These are phyloP conservation scores for Lizonia empirigonia DNA, from an alignment of 2,329 filamentous ascomycete genomes.

Conservation along the genomic window DNA sequence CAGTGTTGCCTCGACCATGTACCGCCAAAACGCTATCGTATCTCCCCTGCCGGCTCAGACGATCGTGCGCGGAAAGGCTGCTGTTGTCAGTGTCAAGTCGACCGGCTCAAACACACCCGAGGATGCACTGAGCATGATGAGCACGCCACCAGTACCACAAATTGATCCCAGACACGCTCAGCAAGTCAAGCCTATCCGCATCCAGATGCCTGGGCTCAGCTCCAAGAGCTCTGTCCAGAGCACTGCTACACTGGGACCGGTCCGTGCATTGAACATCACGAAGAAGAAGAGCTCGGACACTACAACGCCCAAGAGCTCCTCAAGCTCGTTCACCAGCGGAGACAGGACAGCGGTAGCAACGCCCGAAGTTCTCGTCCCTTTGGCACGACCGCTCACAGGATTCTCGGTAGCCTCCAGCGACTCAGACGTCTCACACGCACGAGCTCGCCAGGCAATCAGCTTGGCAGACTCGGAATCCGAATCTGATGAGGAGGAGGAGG, in stretches of 20 bases:
- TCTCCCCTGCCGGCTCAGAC: conserved; percentile 80
- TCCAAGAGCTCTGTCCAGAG: conserved; percentile 46
- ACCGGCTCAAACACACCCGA: conserved; percentile 60
- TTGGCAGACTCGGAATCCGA: conserved; percentile 40
- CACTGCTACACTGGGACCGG: conserved; percentile 50
- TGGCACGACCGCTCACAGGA: conserved; percentile 38
- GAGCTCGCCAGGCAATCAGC: conserved; percentile 34
- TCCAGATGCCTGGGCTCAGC: conserved; percentile 52
- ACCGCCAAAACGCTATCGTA: conserved; percentile 87
- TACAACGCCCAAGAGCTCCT: conserved; percentile 38
- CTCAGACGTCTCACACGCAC: conserved; percentile 40
- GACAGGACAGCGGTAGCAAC: conserved; percentile 33
- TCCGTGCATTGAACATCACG: conserved; percentile 54
- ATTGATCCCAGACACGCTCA: conserved; percentile 64
- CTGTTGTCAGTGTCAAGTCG: conserved; percentile 90
- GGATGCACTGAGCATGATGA: conserved; percentile 52
- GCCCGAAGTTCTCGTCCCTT: conserved; percentile 31
- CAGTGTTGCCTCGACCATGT: conserved; percentile 88
- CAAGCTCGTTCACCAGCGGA: conserved; percentile 23
- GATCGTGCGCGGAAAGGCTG: conserved; percentile 84
- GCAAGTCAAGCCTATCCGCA: conserved; percentile 38
- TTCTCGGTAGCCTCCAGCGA: conserved; percentile 42
- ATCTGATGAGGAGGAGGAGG: conserved; percentile 39
- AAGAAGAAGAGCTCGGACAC: conserved; percentile 43
- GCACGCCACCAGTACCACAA: conserved; percentile 72